Conservation (phyloP, 306 rosid genomes). For the Rosa lucieae region DNA sequence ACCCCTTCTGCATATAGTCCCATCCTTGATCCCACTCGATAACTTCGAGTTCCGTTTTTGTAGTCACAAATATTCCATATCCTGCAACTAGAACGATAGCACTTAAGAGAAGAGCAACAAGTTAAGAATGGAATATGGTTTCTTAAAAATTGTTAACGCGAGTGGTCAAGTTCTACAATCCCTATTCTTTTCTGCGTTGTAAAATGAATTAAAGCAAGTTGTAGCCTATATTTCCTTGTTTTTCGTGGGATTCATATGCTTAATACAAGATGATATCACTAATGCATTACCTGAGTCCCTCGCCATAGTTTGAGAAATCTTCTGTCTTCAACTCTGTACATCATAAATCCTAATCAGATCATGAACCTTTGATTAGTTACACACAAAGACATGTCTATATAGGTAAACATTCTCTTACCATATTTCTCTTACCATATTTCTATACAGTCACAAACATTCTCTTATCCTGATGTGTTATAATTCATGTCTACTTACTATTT, state of each 20-base stretch:
- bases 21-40: slow-evolving; percentile 22
- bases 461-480: no score
- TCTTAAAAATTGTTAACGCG: not conserved
- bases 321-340: not conserved
- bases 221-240: not conserved
- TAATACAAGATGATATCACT: not conserved
- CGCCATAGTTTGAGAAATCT: not conserved
- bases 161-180: not conserved
- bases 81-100: slow-evolving; percentile 4
- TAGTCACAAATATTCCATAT: slow-evolving; percentile 6
- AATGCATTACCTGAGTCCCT: slow-evolving; percentile 8
- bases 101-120: not conserved
- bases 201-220: not conserved
- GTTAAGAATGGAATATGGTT: not conserved
- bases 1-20: slow-evolving; percentile 27
- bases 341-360: not conserved
- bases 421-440: not conserved
- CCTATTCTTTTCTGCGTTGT: not conserved
- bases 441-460: not conserved
- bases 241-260: not conserved
- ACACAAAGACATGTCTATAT: not conserved
- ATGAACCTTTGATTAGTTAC: not conserved
- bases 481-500: not conserved
- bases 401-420: not conserved
- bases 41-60: not conserved